Percentiles rank a stretch among this genome's conserved stretches.
phyloP scores from a whole-genome alignment of 768 basidiomycete genomes.

The Leccinum subgranulosum region DNA sequence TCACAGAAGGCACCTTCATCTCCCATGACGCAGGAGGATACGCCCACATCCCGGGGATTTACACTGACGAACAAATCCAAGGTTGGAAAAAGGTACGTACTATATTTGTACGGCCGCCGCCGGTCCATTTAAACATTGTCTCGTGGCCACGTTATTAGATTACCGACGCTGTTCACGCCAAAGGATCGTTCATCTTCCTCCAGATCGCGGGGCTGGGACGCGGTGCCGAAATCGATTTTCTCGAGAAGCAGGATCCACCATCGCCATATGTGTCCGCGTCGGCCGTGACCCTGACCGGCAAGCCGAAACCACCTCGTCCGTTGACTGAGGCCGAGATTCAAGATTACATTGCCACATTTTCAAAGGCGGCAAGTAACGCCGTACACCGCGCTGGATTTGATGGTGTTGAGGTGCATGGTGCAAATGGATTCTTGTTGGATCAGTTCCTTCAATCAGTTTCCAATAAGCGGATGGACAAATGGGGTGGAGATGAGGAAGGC shows the following conservation, averaged over 20 bases:
- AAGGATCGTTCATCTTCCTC: not conserved
- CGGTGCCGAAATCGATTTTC: conserved; percentile 31
- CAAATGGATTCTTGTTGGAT: conserved; percentile 49
- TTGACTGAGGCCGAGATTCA: conserved; percentile 32
- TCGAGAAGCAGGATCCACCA: conserved; percentile 35
- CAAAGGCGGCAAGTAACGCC: conserved; percentile 32
- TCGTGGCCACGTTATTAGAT: not conserved
- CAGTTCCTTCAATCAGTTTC: conserved; percentile 47
- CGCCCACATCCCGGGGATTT: not conserved
- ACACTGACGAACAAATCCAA: not conserved
- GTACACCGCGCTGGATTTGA: conserved; percentile 9
- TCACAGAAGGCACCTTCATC: not conserved
- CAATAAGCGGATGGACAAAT: not conserved
- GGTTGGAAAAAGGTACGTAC: not conserved
- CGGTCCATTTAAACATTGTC: not conserved
- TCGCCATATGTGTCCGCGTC: conserved; percentile 36
- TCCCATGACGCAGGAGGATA: not conserved
- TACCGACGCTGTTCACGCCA: not conserved
- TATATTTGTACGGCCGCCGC: not conserved
- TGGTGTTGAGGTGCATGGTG: conserved; percentile 40
- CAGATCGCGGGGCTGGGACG: conserved; percentile 49
- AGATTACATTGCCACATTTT: conserved; percentile 28
- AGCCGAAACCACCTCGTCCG: conserved; percentile 13
- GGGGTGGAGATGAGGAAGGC: conserved; percentile 60
- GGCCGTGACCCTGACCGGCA: conserved; percentile 19